Conservation (phyloP, 1,139 yeast genomes). For the Blastobotrys raffinosifermentans region DNA sequence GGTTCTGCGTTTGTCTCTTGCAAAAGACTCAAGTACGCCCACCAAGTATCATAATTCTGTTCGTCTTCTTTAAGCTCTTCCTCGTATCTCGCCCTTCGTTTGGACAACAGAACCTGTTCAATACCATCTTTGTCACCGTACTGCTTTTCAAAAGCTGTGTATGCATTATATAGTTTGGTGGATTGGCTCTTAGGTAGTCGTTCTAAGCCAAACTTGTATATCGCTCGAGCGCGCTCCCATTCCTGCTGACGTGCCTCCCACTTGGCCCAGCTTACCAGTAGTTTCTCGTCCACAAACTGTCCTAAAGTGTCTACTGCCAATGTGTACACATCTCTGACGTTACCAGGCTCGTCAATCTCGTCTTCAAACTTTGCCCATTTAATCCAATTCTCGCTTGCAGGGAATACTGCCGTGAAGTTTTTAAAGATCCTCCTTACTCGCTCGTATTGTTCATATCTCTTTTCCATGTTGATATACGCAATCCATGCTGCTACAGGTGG, state of each 20-base stretch:
- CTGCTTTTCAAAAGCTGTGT: conserved; percentile 58
- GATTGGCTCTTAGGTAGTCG: conserved; percentile 43
- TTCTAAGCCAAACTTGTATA: conserved; percentile 51
- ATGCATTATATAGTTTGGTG: conserved; percentile 40
- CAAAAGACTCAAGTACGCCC: conserved; percentile 55
- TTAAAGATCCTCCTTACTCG: conserved; percentile 55
- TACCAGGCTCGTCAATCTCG: conserved; percentile 42
- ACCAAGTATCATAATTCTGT: conserved; percentile 72
- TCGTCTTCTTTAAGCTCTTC: conserved; percentile 43
- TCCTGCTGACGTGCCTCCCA: conserved; percentile 69
- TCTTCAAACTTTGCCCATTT: conserved; percentile 58
- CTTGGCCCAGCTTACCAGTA: conserved; percentile 53
- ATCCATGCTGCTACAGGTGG: conserved; percentile 61
- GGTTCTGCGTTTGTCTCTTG: conserved; percentile 33
- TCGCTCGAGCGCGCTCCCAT: conserved; percentile 57
- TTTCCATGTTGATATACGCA: conserved; percentile 67
- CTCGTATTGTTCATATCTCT: conserved; percentile 52
- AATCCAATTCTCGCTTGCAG: conserved; percentile 57
- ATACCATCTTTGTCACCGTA: conserved; percentile 53
- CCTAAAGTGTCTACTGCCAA: conserved; percentile 54
- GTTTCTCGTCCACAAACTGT: conserved; percentile 34
- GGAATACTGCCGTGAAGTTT: conserved; percentile 50
- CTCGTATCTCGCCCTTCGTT: conserved; percentile 54
- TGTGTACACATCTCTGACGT: conserved; percentile 60
- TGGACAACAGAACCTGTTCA: conserved; percentile 46